Evolutionary conservation across 768 basidiomycete genomes (phyloP).

Genomic region (Royoungia palumana): DNA sequence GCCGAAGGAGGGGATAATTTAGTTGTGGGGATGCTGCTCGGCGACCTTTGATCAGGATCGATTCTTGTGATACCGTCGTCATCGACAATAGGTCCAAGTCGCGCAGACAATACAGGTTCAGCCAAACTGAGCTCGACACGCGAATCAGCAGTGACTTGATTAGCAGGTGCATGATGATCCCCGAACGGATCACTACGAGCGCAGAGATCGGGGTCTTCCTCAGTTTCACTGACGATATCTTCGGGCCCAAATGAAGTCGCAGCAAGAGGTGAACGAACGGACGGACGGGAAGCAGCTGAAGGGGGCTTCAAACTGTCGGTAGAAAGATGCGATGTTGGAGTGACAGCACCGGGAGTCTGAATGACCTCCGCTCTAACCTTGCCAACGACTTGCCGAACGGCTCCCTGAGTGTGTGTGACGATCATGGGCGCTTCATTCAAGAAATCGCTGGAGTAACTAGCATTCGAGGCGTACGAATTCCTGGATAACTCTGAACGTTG

Average conservation of each 20-base stretch:
- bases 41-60: slow-evolving; percentile 37
- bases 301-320: slow-evolving; percentile 43
- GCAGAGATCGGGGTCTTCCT: slow-evolving; percentile 29
- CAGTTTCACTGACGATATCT: slow-evolving; percentile 54
- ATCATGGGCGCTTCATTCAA: slow-evolving; percentile 80
- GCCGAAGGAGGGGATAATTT: slow-evolving; percentile 51
- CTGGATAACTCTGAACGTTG: slow-evolving; percentile 55
- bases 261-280: slow-evolving; percentile 64
- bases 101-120: slow-evolving; percentile 43
- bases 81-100: slow-evolving; percentile 54
- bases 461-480: slow-evolving; percentile 70
- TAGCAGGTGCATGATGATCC: slow-evolving; percentile 44
- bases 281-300: slow-evolving; percentile 37
- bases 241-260: slow-evolving; percentile 67
- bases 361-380: slow-evolving; percentile 80
- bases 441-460: slow-evolving; percentile 76
- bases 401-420: slow-evolving; percentile 61
- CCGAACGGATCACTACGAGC: slow-evolving; percentile 55
- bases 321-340: slow-evolving; percentile 26
- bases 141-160: slow-evolving; percentile 14
- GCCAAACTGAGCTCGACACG: slow-evolving; percentile 36
- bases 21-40: slow-evolving; percentile 61
- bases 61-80: slow-evolving; percentile 59
- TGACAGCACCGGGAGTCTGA: slow-evolving; percentile 46
- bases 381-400: slow-evolving; percentile 69